Conservation (phyloP, 148 eudicot species). For the Nepenthes gracilis region DNA sequence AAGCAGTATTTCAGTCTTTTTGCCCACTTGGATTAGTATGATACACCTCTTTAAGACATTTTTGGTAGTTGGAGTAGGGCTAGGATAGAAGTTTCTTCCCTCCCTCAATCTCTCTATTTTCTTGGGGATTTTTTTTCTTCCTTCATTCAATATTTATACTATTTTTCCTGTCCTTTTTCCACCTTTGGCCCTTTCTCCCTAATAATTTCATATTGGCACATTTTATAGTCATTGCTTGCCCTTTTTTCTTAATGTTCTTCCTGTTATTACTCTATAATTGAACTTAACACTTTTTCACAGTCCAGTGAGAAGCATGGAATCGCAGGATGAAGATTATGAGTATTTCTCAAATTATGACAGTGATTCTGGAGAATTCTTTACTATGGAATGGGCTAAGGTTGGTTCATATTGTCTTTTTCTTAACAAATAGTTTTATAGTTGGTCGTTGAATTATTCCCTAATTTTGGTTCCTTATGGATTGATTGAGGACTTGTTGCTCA, state of each 20-base stretch:
- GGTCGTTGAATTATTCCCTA: neutral
- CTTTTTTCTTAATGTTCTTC: neutral
- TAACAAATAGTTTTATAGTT: constrained; percentile 1
- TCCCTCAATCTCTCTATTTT: no score
- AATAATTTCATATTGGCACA: neutral
- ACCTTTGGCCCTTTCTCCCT: no score
- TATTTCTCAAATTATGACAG: constrained; percentile 24
- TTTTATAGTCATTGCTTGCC: neutral
- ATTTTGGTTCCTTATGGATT: constrained; percentile 3
- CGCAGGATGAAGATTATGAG: constrained; percentile 61
- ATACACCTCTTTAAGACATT: no score
- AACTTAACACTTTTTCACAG: constrained; percentile 41
- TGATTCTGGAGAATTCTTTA: constrained; percentile 48
- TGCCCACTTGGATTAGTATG: no score
- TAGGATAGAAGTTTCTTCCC: no score
- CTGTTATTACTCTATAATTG: constrained; percentile 6
- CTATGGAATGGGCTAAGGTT: constrained; percentile 88
- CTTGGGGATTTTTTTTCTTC: no score
- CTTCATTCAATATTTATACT: no score
- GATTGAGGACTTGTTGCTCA: constrained; percentile 9
- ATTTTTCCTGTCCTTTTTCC: no score
- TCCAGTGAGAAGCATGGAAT: constrained; percentile 54
- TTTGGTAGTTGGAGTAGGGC: no score
- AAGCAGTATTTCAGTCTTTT: no score
- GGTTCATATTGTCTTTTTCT: constrained; percentile 16